Evolutionary conservation across 2,329 filamentous ascomycete genomes (phyloP), one percentile per base, ranked within the genome.

Genomic region (Paecilomyces niveus): DNA sequence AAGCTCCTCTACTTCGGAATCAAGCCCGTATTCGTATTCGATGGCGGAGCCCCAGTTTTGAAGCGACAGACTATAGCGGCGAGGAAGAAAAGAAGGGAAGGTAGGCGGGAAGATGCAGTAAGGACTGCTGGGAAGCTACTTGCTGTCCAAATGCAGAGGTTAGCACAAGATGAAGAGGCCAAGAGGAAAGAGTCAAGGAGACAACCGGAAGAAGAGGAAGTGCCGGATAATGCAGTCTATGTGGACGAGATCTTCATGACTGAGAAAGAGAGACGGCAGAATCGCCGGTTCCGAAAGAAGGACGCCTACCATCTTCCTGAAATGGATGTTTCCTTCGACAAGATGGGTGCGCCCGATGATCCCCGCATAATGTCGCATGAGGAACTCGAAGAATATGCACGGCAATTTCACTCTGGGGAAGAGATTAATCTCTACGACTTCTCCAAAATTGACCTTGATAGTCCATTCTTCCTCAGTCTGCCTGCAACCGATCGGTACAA

Each of bases 1-100:
- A 99, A 99, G 73, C 83, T 99, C 1, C 83, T 99, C 1, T 99
- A 93, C 83, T 93, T 94, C 69, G 94, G 95, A 54, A 96, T 99
- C 73, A 90, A 89, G 63, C 95, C 94, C 0, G 92, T 99, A 52
- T 99, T 99, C 73, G 92, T 99, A 13, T 99, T 99, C 72, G 94
- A 99, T 76, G 94, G 95, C 60, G 94, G 93, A 51, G 95, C 94
- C 0, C 95, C 95, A 0, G 81, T 85, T 2, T 81, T 99, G 63
- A 99, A 99, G 79, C 83, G 93, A 58, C 89, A 95, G 72, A 99
- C 94, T 0, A 92, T 99, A 61, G 85, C 85, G 61, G 85, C 82
- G 55, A 82, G 94, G 50, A 92, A 92, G 72, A 83, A 83, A 60
- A 83, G 92, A 61, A 83, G 94, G 35, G 94, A 99, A 71, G 94